Percentiles rank a stretch among this genome's conserved stretches.
Conservation (phyloP, 768 basidiomycete species). For the Trametes cinnabarina region DNA sequence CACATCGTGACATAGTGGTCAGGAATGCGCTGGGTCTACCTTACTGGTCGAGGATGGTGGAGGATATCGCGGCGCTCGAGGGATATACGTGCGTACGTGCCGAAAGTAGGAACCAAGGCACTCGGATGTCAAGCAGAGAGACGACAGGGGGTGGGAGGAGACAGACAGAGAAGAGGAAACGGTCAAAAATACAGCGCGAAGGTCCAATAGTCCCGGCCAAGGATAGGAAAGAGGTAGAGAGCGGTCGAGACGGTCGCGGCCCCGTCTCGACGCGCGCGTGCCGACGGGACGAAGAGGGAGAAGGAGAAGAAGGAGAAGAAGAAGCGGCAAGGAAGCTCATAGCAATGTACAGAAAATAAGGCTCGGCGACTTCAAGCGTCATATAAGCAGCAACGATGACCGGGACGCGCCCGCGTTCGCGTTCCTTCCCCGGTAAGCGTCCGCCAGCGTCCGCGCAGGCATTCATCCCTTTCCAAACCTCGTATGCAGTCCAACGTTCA, state of each 20-base stretch:
- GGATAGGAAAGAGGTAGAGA: constrained; percentile 2
- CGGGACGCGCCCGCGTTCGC: background rate
- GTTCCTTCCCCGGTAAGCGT: background rate
- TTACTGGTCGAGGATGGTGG: background rate
- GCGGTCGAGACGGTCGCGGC: background rate
- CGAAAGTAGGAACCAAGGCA: background rate
- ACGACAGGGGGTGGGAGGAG: background rate
- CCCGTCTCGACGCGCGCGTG: background rate
- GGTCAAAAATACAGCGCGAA: constrained; percentile 11
- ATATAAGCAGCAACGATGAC: background rate
- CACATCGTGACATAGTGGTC: too few species aligned
- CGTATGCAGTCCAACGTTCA: background rate
- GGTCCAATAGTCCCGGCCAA: constrained; percentile 15
- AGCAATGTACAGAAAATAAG: background rate
- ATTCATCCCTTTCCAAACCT: background rate
- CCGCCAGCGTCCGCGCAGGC: background rate
- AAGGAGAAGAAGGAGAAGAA: background rate
- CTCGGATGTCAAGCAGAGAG: background rate
- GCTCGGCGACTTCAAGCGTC: background rate
- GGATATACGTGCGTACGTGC: background rate
- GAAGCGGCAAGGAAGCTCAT: background rate
- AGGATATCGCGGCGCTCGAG: constrained; percentile 6
- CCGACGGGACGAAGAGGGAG: background rate
- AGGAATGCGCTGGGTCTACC: too few species aligned
- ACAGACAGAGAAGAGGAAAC: background rate